Percentiles rank a stretch among this genome's conserved stretches.
Conservation (phyloP, 495 filamentous ascomycete species). For the Umbilicaria muhlenbergii region DNA sequence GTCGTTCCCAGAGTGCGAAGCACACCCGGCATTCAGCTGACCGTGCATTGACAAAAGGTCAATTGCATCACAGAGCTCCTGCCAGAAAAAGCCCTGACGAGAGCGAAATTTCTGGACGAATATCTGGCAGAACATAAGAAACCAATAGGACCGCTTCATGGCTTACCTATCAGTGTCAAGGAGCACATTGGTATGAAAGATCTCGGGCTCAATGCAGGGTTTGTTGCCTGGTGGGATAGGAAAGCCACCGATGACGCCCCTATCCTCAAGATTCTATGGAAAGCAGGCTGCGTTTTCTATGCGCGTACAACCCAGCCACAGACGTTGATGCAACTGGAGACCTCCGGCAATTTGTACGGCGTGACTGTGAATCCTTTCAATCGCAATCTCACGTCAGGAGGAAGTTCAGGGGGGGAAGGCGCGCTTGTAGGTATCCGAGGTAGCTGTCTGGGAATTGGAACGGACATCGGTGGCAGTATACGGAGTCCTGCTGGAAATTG, state of each 20-base stretch:
- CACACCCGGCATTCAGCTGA: conserved; percentile 6
- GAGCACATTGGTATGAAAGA: conserved; percentile 17
- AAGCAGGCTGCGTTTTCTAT: conserved; percentile 34
- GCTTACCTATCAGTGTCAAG: conserved; percentile 28
- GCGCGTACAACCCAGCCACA: conserved; percentile 42
- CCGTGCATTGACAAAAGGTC: conserved; percentile 21
- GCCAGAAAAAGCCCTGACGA: conserved; percentile 15
- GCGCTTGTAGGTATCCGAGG: conserved; percentile 24
- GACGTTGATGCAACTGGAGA: conserved; percentile 36
- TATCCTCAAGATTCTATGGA: conserved; percentile 20
- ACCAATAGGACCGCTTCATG: conserved; percentile 25
- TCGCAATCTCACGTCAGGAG: conserved; percentile 30
- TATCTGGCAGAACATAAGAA: conserved; percentile 13
- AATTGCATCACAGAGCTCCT: conserved; percentile 26
- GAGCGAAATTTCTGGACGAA: conserved; percentile 20
- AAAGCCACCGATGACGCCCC: conserved; percentile 11
- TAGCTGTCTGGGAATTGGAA: conserved; percentile 22
- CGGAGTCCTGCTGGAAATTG: conserved; percentile 19
- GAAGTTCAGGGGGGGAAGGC: conserved; percentile 42
- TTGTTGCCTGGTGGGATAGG: conserved; percentile 13
- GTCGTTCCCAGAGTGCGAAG: not conserved
- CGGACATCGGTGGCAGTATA: conserved; percentile 24
- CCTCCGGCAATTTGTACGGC: conserved; percentile 39
- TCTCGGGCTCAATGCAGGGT: conserved; percentile 11
- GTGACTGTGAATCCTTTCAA: conserved; percentile 37